Base-by-base conservation (phyloP, 129 eudicot genomes). In the Helianthus tuberosus region DNA sequence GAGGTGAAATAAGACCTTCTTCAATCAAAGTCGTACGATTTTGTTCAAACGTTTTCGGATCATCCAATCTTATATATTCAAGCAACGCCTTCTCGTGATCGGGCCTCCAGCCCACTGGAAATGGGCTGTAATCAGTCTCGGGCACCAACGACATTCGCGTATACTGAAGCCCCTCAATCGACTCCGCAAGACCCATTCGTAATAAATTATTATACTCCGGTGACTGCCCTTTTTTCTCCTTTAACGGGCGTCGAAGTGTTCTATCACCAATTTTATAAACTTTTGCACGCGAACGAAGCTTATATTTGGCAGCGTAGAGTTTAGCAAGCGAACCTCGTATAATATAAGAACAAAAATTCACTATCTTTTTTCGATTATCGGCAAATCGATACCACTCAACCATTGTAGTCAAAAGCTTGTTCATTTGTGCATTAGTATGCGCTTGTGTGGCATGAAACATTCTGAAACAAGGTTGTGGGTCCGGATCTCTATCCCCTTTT, bases 381-480 rank as follows among this genome's bases (percentile, higher is more conserved):
- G 99, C 99, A 73, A 85, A 95, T 75, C 94, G 82, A 64, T 88
- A 95, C 99, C 99, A 95, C 54, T 95, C 99, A 35, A 89, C 99
- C 99, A 95, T 91, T 57, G 95, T 91, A 7, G 87, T 79, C 54
- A 95, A 84, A 29, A 95, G 82, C 86, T 95, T 95, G 59, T 95
- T 95, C 99, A 95, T 95, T 73, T 95, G 99, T 6, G 96, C 84
- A 77, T 95, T 95, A 4, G 99, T 91, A 72, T 95, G 99, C 39
- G 99, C 99, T 79, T 95, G 99, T 35, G 93, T 92, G 15, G 99
- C 94, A 60, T 95, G 94, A 47, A 95, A 87, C 99, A 95, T 95
- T 65, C 95, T 80, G 64, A 87, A 86, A 78, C 99, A 95, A 5
- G 99, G 99, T 23, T 89, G 89, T 27, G 99, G 99, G 67, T 95